Evolutionary conservation across 768 basidiomycete genomes (phyloP).

Genomic region (Suillus alpinus): DNA sequence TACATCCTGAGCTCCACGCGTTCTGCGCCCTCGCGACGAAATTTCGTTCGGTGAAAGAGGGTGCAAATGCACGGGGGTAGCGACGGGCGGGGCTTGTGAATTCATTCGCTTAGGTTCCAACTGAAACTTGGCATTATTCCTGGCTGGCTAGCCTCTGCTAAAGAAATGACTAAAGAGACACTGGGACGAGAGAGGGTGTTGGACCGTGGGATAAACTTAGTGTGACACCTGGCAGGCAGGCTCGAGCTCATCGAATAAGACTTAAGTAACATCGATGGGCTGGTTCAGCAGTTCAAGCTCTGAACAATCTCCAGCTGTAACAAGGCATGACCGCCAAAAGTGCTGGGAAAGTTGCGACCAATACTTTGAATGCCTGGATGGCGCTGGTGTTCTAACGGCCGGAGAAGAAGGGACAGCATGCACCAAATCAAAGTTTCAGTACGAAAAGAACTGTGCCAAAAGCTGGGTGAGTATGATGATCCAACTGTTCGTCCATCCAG

Average conservation of each 20-base stretch:
- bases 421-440: constrained; percentile 49
- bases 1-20: constrained; percentile 37
- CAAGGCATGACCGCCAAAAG: constrained; percentile 64
- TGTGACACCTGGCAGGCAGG: background rate
- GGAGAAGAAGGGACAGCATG: constrained; percentile 72
- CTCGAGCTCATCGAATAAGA: background rate
- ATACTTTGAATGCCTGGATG: constrained; percentile 85
- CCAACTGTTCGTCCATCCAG: background rate
- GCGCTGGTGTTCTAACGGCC: constrained; percentile 61
- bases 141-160: background rate
- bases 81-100: constrained; percentile 25
- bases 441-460: constrained; percentile 75
- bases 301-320: constrained; percentile 41
- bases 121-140: constrained; percentile 11
- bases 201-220: constrained; percentile 3
- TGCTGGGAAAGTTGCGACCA: constrained; percentile 87
- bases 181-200: background rate
- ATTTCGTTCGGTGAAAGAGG: constrained; percentile 63
- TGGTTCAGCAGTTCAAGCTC: constrained; percentile 37
- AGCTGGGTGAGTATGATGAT: constrained; percentile 71
- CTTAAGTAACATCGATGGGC: constrained; percentile 17
- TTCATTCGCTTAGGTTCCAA: constrained; percentile 18
- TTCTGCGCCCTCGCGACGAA: constrained; percentile 46
- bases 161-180: background rate
- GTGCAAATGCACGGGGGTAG: constrained; percentile 67